Base-by-base conservation (phyloP, 371 early-diverging fungal genomes). In the Rhizomucor pusillus region DNA sequence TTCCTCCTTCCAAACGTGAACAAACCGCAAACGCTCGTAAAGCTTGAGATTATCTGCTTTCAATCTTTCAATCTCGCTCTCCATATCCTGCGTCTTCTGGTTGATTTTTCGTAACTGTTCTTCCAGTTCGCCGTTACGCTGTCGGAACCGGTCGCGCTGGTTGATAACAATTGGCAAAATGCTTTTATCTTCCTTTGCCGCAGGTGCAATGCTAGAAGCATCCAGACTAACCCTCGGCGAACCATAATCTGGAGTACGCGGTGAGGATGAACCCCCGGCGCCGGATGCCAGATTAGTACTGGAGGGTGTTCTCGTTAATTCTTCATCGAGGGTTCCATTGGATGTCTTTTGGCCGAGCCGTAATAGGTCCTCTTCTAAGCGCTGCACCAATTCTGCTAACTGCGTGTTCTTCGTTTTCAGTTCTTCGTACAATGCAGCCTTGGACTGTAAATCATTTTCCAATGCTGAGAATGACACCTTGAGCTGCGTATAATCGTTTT, bases 121-220 rank as follows among this genome's bases (percentile, higher is more conserved):
- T 53, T 93, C 94, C 19, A 94, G 73, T 56, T 94, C 94, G 5
- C 79, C 69, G 60, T 89, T 91, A 19, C 91, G 77, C 51, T 91
- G 90, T 40, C 91, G 72, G 75, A 93, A 95, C 16, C 96, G 76
- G 65, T 95, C 94, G 16, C 96, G 80, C 62, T 95, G 96, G 20
- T 86, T 81, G 10, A 93, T 91, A 14, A 95, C 81, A 52, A 95
- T 93, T 4, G 90, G 89, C 23, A 94, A 61, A 40, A 94, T 87
- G 18, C 85, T 81, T 44, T 76, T 67, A 10, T 80, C 72, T 18
- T 77, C 69, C 25, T 60, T 71, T 14, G 47, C 52, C 3, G 58
- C 43, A 18, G 61, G 41, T 10, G 63, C 35, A 1, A 55, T 37
- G 50, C 72, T 25, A 54, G 49, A 37, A 0, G 66, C 55, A 48